These are phyloP conservation scores for Aspergillus sp. DNA, from an alignment of 2,329 filamentous ascomycete genomes.

Conservation along the genomic window DNA sequence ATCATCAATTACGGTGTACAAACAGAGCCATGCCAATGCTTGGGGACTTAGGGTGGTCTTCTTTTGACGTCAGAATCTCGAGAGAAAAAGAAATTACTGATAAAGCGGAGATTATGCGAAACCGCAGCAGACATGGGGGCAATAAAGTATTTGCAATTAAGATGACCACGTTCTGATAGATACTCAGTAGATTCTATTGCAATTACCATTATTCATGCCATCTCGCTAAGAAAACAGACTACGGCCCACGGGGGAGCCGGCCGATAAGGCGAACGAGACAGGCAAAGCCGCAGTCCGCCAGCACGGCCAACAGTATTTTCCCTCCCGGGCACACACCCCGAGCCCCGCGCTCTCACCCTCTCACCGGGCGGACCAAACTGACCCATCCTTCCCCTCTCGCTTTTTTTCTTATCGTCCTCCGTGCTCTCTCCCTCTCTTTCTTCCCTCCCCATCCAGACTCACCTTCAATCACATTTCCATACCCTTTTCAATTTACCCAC, in stretches of 20 bases:
- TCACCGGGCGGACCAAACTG: conserved; percentile 11
- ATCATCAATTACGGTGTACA: background rate
- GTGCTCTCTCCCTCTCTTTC: conserved; percentile 6
- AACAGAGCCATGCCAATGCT: background rate
- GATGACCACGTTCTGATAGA: background rate
- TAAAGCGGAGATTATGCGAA: background rate
- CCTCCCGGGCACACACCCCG: conserved; percentile 27
- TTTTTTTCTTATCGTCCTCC: conserved; percentile 20
- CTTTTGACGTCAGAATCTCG: background rate
- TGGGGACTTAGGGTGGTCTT: background rate
- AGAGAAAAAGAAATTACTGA: background rate
- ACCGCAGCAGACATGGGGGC: background rate
- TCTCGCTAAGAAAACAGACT: conserved; percentile 3
- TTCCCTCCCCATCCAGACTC: conserved; percentile 7
- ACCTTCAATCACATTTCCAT: conserved; percentile 9
- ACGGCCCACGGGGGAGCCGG: conserved; percentile 20
- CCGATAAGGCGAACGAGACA: conserved; percentile 21
- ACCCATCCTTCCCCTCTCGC: conserved; percentile 11
- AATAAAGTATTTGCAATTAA: conserved; percentile 1
- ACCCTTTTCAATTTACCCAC: conserved; percentile 3
- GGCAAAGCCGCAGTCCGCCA: background rate
- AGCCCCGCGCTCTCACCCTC: conserved; percentile 10
- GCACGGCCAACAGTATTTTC: conserved; percentile 39
- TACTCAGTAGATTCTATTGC: background rate
- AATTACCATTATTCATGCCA: too few relatives aligned